These are phyloP conservation scores for Ganoderma lucidum DNA, from an alignment of 1,284 basidiomycete species.

Conservation along the genomic window DNA sequence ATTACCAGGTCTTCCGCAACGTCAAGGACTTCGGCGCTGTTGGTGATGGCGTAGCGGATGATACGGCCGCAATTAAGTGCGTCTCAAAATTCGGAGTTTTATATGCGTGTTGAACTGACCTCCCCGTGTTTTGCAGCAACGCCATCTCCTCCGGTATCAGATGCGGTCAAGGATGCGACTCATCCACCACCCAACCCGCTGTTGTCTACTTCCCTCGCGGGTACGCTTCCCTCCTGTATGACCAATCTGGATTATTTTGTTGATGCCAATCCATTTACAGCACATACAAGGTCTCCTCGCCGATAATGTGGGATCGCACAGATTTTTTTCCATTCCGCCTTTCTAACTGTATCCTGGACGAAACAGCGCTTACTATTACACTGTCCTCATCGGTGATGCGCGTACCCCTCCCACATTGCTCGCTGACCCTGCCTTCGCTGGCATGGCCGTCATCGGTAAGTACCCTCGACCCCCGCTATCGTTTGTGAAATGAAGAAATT, in stretches of 20 bases:
- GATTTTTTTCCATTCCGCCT: no score
- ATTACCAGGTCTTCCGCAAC: constrained; percentile 79
- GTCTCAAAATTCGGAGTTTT: constrained; percentile 16
- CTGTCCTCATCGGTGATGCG: constrained; percentile 72
- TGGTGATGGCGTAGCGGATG: constrained; percentile 75
- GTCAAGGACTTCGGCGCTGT: constrained; percentile 71
- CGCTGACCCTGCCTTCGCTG: constrained; percentile 63
- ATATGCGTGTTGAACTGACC: not conserved
- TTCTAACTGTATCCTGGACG: not conserved
- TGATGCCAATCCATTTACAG: constrained; percentile 41
- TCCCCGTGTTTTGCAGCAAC: constrained; percentile 42
- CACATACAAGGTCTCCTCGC: constrained; percentile 67
- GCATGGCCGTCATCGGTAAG: constrained; percentile 75
- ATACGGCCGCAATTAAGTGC: constrained; percentile 76
- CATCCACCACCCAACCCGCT: constrained; percentile 52
- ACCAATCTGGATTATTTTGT: not conserved
- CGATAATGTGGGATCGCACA: constrained; percentile 52
- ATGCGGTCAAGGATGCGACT: constrained; percentile 61
- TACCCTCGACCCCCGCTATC: not conserved
- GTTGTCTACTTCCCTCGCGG: constrained; percentile 64
- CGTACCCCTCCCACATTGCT: constrained; percentile 62
- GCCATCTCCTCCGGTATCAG: constrained; percentile 64
- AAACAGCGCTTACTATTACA: constrained; percentile 63
- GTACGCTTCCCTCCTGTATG: constrained; percentile 28
- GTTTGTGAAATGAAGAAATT: not conserved